phyloP scores from a whole-genome alignment of 805 yeast genomes.

The Tetrapisispora namnaoensis region DNA sequence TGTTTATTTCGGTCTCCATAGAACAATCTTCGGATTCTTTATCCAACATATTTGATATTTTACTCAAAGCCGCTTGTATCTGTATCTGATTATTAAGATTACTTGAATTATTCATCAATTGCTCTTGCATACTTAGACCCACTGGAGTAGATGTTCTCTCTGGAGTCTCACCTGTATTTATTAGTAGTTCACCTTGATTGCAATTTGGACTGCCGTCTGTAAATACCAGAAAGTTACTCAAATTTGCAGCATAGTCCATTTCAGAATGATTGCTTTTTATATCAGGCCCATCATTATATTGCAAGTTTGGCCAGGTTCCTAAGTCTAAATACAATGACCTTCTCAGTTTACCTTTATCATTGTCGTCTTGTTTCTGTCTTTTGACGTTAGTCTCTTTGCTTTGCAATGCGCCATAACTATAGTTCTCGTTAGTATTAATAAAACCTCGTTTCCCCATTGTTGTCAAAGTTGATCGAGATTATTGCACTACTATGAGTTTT shows the following conservation, averaged over 20 bases:
- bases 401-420: slow-evolving; percentile 9
- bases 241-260: neutral
- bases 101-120: neutral
- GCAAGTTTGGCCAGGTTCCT: neutral
- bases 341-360: neutral
- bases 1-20: neutral
- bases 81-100: neutral
- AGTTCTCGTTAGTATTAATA: slow-evolving; percentile 5
- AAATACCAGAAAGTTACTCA: neutral
- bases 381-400: slow-evolving; percentile 11
- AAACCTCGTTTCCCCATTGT: slow-evolving; percentile 9
- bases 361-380: neutral
- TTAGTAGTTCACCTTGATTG: neutral
- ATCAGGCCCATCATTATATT: neutral
- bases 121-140: neutral
- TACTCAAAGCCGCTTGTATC: neutral
- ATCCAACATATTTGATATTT: neutral
- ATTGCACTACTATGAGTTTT: too few relatives aligned
- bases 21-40: neutral
- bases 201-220: neutral
- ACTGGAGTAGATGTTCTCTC: slow-evolving; percentile 1
- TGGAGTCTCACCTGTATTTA: neutral
- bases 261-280: neutral
- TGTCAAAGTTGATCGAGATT: too few relatives aligned
- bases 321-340: neutral